Percentiles rank a stretch among this genome's conserved stretches.
phyloP scores from a whole-genome alignment of 192 early-diverging fungal species.

The Martensiomyces pterosporus region DNA sequence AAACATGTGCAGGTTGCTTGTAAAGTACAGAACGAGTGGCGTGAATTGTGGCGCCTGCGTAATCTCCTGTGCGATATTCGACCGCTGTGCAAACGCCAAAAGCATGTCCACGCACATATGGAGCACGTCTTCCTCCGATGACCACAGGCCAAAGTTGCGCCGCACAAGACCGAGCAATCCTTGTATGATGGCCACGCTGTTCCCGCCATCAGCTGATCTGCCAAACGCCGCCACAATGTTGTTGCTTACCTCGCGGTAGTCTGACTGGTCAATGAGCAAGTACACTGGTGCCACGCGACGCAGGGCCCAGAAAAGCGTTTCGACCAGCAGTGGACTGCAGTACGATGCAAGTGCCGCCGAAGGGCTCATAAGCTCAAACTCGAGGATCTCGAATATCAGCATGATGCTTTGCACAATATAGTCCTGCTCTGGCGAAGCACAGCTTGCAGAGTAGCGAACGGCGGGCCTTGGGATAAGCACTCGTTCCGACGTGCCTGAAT shows the following conservation, averaged over 20 bases:
- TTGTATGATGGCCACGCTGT: slow-evolving; percentile 16
- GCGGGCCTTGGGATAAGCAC: slow-evolving; percentile 35
- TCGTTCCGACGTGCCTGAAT: slow-evolving; percentile 42
- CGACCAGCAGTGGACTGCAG: slow-evolving; percentile 39
- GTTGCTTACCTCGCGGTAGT: slow-evolving; percentile 23
- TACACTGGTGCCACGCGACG: slow-evolving; percentile 44
- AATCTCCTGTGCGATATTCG: slow-evolving; percentile 30
- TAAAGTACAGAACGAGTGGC: slow-evolving; percentile 28
- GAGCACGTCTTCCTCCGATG: slow-evolving; percentile 39
- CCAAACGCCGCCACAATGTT: slow-evolving; percentile 37
- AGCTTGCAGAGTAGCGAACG: slow-evolving; percentile 20
- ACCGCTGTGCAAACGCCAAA: slow-evolving; percentile 28
- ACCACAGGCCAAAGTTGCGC: slow-evolving; percentile 39
- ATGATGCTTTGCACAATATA: slow-evolving; percentile 34
- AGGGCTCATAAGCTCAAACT: slow-evolving; percentile 35
- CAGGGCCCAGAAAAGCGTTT: slow-evolving; percentile 45
- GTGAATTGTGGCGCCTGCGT: slow-evolving; percentile 25
- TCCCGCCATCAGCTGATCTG: slow-evolving; percentile 15
- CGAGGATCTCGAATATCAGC: slow-evolving; percentile 28
- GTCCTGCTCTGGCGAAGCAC: slow-evolving; percentile 18
- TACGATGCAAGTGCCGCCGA: slow-evolving; percentile 17
- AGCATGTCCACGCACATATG: slow-evolving; percentile 43
- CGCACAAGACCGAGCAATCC: slow-evolving; percentile 26
- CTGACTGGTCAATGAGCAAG: slow-evolving; percentile 28
- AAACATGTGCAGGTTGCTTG: slow-evolving; percentile 28